Evolutionary conservation across 768 basidiomycete genomes (phyloP).

Genomic region (Collybiopsis confluens): DNA sequence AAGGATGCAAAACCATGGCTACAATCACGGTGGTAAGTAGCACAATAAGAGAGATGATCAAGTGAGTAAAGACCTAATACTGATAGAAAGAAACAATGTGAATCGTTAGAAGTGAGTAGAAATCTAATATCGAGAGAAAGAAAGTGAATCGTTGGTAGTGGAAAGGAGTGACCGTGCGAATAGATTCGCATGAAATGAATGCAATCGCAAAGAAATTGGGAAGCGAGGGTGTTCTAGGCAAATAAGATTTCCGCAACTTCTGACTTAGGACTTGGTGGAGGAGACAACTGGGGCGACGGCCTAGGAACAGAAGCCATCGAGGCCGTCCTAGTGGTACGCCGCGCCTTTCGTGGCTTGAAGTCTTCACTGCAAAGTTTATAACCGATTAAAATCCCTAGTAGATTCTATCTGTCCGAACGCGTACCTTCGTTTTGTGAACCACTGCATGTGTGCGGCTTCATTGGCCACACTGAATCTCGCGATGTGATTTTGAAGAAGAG

Average conservation of each 20-base stretch:
- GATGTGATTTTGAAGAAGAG: neutral
- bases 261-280: conserved; percentile 1
- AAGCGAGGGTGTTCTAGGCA: too few relatives aligned
- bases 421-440: neutral
- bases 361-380: neutral
- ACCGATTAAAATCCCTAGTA: neutral
- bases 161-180: too few relatives aligned
- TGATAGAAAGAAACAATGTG: too few relatives aligned
- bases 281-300: neutral
- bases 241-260: too few relatives aligned
- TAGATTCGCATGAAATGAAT: neutral
- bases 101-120: too few relatives aligned
- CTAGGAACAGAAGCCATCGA: too few relatives aligned
- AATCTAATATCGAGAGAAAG: too few relatives aligned
- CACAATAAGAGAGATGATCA: too few relatives aligned
- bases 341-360: neutral
- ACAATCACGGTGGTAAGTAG: too few relatives aligned
- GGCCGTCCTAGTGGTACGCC: neutral
- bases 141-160: too few relatives aligned
- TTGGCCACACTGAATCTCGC: neutral
- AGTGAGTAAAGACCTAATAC: too few relatives aligned
- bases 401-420: neutral
- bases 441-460: neutral
- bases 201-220: neutral
- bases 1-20: too few relatives aligned